Base-by-base conservation (phyloP, 257 asterid genomes). In the Nicotiana paniculata region DNA sequence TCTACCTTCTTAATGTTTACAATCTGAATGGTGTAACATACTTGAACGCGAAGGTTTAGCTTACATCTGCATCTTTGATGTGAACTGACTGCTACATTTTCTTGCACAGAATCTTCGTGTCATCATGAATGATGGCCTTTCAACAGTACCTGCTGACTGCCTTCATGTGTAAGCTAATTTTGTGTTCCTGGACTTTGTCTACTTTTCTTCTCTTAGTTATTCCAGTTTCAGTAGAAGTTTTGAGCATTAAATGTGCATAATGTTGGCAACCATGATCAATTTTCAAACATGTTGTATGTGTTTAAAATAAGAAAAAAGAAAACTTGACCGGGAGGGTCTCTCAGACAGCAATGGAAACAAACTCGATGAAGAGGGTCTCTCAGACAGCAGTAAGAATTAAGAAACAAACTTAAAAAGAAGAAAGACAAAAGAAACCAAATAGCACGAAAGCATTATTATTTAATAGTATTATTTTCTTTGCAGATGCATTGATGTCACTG, bases 401-500 rank as follows among this genome's bases (percentile, higher is more conserved):
- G 39, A 26, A 48, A 24, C 16, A 74, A 74, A 72, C 24, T 72
- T 70, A 21, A 72, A 46, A 26, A 8, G 61, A 43, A 35, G 79
- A 74, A 74, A 24, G 62, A 26, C 26, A 48, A 51, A 74, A 74
- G 26, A 74, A 74, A 48, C 43, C 79, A 48, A 26, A 72, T 74
- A 26, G 79, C 15, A 48, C 43, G 12, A 24, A 74, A 54, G 11
- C 26, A 43, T 26, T 3, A 48, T 26, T 48, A 43, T 72, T 12
- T 46, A 72, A 12, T 72, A 74, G 26, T 74, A 3, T 46, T 74
- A 24, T 74, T 78, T 54, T 65, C 88, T 88, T 86, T 87, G 85
- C 91, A 96, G 99, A 86, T 96, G 99, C 88, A 92, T 96, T 89
- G 96, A 91, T 87, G 99, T 96, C 59, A 89, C 97, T 79, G 99